These are phyloP conservation scores for Toxicodendron radicans DNA, from an alignment of 345 rosid species.

Conservation along the genomic window DNA sequence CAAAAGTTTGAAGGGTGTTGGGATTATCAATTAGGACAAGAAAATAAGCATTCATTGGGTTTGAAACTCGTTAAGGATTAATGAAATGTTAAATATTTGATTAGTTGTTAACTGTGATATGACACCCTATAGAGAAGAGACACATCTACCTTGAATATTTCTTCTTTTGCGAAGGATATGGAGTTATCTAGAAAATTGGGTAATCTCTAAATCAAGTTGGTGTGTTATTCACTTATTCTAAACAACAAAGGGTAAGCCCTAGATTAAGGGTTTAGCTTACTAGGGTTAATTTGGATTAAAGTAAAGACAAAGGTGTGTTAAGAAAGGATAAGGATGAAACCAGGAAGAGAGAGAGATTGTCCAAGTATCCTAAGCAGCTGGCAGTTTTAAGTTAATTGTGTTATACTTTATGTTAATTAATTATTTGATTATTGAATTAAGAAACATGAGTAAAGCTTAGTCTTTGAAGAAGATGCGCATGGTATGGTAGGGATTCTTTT, in stretches of 20 bases:
- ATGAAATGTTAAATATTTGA: neutral
- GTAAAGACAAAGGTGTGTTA: slow-evolving; percentile 18
- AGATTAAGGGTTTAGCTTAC: slow-evolving; percentile 1
- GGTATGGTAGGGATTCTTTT: slow-evolving; percentile 41
- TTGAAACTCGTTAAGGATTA: neutral
- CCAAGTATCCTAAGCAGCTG: slow-evolving; percentile 10
- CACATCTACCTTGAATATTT: neutral
- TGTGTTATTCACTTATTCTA: slow-evolving; percentile 18
- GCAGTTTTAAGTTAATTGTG: slow-evolving; percentile 26
- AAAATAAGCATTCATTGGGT: slow-evolving; percentile 13
- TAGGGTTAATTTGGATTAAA: slow-evolving; percentile 32
- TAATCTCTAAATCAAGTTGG: slow-evolving; percentile 27
- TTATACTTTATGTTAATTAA: slow-evolving; percentile 2
- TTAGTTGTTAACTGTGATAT: too few relatives aligned
- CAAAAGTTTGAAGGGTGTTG: neutral
- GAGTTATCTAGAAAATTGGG: slow-evolving; percentile 11
- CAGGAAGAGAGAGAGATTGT: slow-evolving; percentile 9
- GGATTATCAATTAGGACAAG: neutral
- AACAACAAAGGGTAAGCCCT: slow-evolving; percentile 12
- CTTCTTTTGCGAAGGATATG: slow-evolving; percentile 1
- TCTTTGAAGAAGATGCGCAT: slow-evolving; percentile 36
- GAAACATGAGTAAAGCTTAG: neutral
- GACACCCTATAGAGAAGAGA: neutral
- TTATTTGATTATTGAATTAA: slow-evolving; percentile 14
- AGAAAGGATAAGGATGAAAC: slow-evolving; percentile 55